Base-by-base conservation (phyloP, 257 asterid genomes). In the Solanum pennellii region DNA sequence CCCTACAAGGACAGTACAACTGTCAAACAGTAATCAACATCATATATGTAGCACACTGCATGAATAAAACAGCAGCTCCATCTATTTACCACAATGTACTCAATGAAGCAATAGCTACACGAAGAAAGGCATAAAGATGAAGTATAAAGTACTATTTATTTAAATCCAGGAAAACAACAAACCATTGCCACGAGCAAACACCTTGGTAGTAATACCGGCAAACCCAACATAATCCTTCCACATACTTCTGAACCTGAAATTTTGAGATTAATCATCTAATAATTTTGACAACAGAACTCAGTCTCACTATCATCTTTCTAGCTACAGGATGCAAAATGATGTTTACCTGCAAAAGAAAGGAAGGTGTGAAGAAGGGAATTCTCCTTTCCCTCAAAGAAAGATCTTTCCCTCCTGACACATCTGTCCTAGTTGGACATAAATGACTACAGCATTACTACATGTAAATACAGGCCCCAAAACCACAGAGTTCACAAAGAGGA, bases 171-270 rank as follows among this genome's bases (percentile, higher is more conserved):
- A 71, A 87, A 12, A 86, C 79, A 85, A 92, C 98, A 84, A 89
- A 97, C 99, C 99, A 97, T 88, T 88, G 96, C 99, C 99, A 97
- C 8, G 99, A 97, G 94, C 99, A 94, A 90, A 97, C 99, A 88
- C 99, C 99, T 93, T 97, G 98, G 92, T 92, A 97, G 91, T 97
- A 97, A 92, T 97, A 97, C 91, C 97, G 98, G 94, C 97, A 94
- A 91, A 95, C 96, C 99, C 99, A 97, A 87, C 99, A 97, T 88
- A 97, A 89, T 44, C 99, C 99, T 92, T 95, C 99, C 89, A 97
- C 97, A 88, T 90, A 97, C 90, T 95, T 95, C 90, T 91, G 91
- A 75, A 97, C 98, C 99, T 95, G 94, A 91, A 92, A 89, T 89
- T 79, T 44, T 60, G 21, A 83, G 29, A 72, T 37, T 88, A 49